phyloP scores from a whole-genome alignment of 495 filamentous ascomycete species.

The Filosporella fistucella region DNA sequence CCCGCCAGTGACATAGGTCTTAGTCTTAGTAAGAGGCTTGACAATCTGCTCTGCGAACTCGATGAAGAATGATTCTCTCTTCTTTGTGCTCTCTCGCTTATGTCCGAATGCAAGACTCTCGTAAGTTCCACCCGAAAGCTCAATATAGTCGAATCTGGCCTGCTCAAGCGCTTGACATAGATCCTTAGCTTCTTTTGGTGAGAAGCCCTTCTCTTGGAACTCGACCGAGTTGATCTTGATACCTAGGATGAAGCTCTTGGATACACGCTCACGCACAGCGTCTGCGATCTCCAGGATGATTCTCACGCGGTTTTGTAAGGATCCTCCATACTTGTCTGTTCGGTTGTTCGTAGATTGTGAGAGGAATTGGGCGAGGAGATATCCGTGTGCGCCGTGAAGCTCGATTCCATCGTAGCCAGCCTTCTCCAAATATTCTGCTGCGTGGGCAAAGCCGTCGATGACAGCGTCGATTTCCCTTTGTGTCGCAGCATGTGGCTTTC shows the following conservation, averaged over 20 bases:
- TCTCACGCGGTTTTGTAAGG: constrained; percentile 51
- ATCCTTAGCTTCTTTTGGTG: constrained; percentile 48
- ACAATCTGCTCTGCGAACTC: constrained; percentile 59
- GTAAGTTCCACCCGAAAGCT: constrained; percentile 62
- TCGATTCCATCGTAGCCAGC: constrained; percentile 67
- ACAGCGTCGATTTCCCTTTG: constrained; percentile 56
- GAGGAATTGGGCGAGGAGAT: constrained; percentile 59
- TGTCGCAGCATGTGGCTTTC: constrained; percentile 51
- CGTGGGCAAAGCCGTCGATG: constrained; percentile 53
- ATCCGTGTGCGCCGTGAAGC: constrained; percentile 59
- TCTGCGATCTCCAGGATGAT: constrained; percentile 41
- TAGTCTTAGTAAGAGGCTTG: constrained; percentile 48
- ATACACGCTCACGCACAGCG: constrained; percentile 28
- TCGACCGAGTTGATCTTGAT: constrained; percentile 70
- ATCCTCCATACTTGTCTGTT: constrained; percentile 50
- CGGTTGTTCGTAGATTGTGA: constrained; percentile 57
- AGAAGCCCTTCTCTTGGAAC: constrained; percentile 57
- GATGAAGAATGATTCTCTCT: constrained; percentile 62
- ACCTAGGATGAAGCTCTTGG: constrained; percentile 48
- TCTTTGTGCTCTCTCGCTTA: constrained; percentile 46
- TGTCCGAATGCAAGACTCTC: constrained; percentile 49
- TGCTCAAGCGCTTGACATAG: constrained; percentile 51
- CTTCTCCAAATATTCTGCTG: constrained; percentile 54
- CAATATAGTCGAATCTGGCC: constrained; percentile 57
- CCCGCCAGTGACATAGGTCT: constrained; percentile 58